Conservation (phyloP, 2,329 filamentous ascomycete species). For the Talaromyces sp. region DNA sequence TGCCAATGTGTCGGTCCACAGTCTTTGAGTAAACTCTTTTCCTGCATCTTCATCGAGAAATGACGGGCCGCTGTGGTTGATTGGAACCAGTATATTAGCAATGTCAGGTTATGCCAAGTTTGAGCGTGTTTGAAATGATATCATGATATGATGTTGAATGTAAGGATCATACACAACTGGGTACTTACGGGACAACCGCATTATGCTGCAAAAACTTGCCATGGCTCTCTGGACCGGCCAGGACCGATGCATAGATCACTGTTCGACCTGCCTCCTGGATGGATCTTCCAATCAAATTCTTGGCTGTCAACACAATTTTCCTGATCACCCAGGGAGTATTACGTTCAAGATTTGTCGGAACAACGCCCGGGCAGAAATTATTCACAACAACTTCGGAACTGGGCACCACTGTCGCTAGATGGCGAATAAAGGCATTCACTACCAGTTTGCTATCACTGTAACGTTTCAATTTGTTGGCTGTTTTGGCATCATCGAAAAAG, state of each 20-base stretch:
- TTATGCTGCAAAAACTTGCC: slow-evolving; percentile 19
- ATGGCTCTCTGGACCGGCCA: slow-evolving; percentile 19
- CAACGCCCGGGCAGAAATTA: slow-evolving; percentile 21
- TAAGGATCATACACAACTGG: neutral
- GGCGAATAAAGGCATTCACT: slow-evolving; percentile 21
- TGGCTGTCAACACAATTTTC: slow-evolving; percentile 8
- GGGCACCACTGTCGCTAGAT: slow-evolving; percentile 16
- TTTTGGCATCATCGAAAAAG: slow-evolving; percentile 2
- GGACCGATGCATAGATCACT: slow-evolving; percentile 18
- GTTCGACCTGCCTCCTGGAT: slow-evolving; percentile 17
- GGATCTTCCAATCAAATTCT: slow-evolving; percentile 12
- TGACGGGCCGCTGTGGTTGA: neutral
- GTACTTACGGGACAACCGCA: slow-evolving; percentile 13
- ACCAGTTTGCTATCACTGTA: slow-evolving; percentile 23
- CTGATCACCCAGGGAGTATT: slow-evolving; percentile 12
- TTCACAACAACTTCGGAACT: slow-evolving; percentile 22
- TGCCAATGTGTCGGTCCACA: neutral
- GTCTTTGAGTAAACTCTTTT: neutral
- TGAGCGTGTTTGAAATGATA: neutral
- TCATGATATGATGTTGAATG: neutral
- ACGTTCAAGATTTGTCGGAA: slow-evolving; percentile 17
- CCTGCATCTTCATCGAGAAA: slow-evolving; percentile 3
- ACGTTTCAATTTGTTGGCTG: slow-evolving; percentile 4
- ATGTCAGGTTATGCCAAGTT: neutral
- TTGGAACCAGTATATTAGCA: neutral